Evolutionary conservation across 2,329 filamentous ascomycete species (phyloP).

Genomic region (Fusarium sterilihyphosum): DNA sequence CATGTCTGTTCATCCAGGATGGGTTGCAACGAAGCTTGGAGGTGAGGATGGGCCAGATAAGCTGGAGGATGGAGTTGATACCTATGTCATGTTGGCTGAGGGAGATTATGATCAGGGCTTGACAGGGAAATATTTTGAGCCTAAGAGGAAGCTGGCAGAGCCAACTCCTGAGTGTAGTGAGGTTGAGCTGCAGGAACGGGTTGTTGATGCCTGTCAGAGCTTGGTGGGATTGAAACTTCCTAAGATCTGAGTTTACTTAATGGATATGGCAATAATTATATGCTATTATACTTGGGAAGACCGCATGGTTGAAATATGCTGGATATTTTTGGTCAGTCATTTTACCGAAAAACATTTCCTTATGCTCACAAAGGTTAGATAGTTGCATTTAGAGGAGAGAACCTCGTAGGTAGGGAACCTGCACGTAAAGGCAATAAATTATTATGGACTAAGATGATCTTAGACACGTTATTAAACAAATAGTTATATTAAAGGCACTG

Average conservation of each 20-base stretch:
- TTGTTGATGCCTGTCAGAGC: slow-evolving; percentile 25
- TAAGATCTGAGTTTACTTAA: rapidly evolving
- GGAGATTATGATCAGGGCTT: slow-evolving; percentile 31
- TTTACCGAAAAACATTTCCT: no score
- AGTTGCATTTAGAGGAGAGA: no score
- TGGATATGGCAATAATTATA: rapidly evolving
- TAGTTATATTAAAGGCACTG: no score
- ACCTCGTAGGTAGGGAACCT: no score
- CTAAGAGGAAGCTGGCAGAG: slow-evolving; percentile 18
- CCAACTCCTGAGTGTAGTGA: background rate
- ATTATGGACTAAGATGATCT: rapidly evolving
- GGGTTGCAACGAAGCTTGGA: slow-evolving; percentile 34
- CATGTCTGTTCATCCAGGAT: slow-evolving; percentile 32
- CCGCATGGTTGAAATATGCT: rapidly evolving
- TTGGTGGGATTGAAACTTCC: slow-evolving; percentile 18
- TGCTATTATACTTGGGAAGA: rapidly evolving
- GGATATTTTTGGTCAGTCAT: no score
- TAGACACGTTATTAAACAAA: rapidly evolving
- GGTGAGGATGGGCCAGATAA: slow-evolving; percentile 19
- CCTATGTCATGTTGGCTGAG: slow-evolving; percentile 32
- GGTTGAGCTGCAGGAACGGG: slow-evolving; percentile 17
- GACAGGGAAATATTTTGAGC: slow-evolving; percentile 32
- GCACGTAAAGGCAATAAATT: no score
- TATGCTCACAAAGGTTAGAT: no score
- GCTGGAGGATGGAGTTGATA: slow-evolving; percentile 32